Evolutionary conservation across 129 eudicot species (phyloP).

Genomic region (Centrapalus pauciflorus): DNA sequence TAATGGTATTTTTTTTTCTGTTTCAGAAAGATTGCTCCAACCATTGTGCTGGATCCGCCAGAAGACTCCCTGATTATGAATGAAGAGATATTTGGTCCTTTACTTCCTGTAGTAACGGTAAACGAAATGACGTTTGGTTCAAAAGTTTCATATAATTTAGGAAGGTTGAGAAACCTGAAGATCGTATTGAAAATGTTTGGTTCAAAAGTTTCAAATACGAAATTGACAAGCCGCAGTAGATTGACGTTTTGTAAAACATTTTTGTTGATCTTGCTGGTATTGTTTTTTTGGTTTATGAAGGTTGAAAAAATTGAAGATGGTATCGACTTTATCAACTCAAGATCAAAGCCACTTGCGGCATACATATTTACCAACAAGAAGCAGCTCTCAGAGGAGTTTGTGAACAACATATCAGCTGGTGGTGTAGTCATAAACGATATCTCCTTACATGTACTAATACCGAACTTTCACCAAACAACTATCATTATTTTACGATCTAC

Average conservation of each 20-base stretch:
- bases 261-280: not conserved
- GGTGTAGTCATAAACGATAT: slow-evolving; percentile 66
- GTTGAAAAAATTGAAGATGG: slow-evolving; percentile 74
- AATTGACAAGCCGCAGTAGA: too few species aligned
- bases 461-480: not conserved
- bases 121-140: slow-evolving; percentile 2
- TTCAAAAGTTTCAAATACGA: too few species aligned
- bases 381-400: slow-evolving; percentile 61
- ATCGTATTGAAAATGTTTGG: too few species aligned
- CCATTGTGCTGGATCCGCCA: slow-evolving; percentile 64
- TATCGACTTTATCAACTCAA: slow-evolving; percentile 45
- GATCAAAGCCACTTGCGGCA: slow-evolving; percentile 80
- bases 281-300: slow-evolving; percentile 33
- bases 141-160: not conserved
- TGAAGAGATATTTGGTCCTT: slow-evolving; percentile 89
- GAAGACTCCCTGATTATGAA: slow-evolving; percentile 78
- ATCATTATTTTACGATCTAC: not conserved
- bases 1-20: too few species aligned
- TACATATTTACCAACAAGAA: slow-evolving; percentile 76
- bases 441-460: slow-evolving; percentile 51
- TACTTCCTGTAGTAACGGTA: slow-evolving; percentile 85
- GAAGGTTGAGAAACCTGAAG: too few species aligned
- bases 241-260: too few species aligned
- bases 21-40: slow-evolving; percentile 74
- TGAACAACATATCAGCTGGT: slow-evolving; percentile 62